Evolutionary conservation across 2,329 filamentous ascomycete species (phyloP).

Genomic region (Aspergillus sp.): DNA sequence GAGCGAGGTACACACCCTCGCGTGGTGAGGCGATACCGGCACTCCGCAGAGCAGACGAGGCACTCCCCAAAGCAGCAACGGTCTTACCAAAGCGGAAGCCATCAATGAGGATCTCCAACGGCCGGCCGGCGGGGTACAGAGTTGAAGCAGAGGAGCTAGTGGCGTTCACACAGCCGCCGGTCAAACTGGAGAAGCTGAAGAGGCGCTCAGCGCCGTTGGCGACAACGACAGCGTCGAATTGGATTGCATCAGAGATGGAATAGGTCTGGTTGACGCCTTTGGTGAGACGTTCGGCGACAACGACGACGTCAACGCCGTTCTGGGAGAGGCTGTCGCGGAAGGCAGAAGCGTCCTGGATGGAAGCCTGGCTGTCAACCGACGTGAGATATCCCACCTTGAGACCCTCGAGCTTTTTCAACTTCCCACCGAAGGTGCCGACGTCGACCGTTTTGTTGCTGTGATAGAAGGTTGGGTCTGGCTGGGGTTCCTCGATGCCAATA

Average conservation of each 20-base stretch:
- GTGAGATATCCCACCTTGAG: conserved; percentile 58
- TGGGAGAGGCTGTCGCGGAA: conserved; percentile 39
- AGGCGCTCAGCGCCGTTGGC: conserved; percentile 46
- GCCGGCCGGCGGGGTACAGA: conserved; percentile 57
- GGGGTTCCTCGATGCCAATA: conserved; percentile 52
- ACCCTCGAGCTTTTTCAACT: conserved; percentile 53
- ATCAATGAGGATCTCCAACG: conserved; percentile 54
- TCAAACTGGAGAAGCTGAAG: conserved; percentile 35
- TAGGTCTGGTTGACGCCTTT: conserved; percentile 56
- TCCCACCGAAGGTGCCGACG: conserved; percentile 52
- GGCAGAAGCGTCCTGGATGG: conserved; percentile 42
- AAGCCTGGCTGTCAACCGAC: conserved; percentile 35
- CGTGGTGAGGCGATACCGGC: conserved; percentile 37
- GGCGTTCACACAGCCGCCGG: conserved; percentile 6
- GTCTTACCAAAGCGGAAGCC: conserved; percentile 64
- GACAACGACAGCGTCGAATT: conserved; percentile 47
- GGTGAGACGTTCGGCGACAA: conserved; percentile 54
- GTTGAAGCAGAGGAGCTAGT: conserved; percentile 41
- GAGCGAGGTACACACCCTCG: conserved; percentile 29
- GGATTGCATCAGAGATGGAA: conserved; percentile 49
- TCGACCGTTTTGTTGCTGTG: conserved; percentile 58
- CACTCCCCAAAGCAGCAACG: conserved; percentile 50
- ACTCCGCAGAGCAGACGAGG: conserved; percentile 30
- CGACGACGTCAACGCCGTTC: conserved; percentile 46
- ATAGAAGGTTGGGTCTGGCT: conserved; percentile 57